phyloP scores from a whole-genome alignment of 495 filamentous ascomycete species.

The Penicillium macrosclerotiorum region DNA sequence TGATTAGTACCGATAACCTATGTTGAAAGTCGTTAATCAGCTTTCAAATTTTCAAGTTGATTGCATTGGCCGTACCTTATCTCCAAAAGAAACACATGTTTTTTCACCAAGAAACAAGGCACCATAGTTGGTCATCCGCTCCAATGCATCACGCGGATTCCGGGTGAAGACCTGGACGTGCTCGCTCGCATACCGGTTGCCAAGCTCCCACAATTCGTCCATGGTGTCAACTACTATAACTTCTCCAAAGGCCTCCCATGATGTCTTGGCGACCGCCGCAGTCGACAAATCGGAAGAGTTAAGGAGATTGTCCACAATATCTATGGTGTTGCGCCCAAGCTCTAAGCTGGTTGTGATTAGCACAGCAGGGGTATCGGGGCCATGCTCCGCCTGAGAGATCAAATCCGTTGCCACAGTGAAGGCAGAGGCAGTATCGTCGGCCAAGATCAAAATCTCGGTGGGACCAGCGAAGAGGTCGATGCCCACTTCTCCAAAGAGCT shows the following conservation, averaged over 20 bases:
- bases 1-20: conserved; percentile 56
- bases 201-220: conserved; percentile 49
- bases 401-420: conserved; percentile 51
- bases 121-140: conserved; percentile 52
- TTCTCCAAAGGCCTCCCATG: conserved; percentile 50
- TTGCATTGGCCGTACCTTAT: too few species aligned
- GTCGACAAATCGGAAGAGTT: conserved; percentile 42
- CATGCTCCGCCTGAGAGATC: conserved; percentile 53
- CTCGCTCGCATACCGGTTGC: conserved; percentile 50
- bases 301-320: conserved; percentile 38
- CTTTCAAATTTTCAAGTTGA: too few species aligned
- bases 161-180: conserved; percentile 54
- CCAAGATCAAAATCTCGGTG: conserved; percentile 53
- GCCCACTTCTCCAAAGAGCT: conserved; percentile 53
- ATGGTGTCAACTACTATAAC: conserved; percentile 41
- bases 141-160: conserved; percentile 45
- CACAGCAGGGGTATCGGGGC: conserved; percentile 49
- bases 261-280: conserved; percentile 37
- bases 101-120: conserved; percentile 54
- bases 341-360: conserved; percentile 46
- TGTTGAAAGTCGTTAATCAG: too few species aligned
- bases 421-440: conserved; percentile 49
- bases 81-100: conserved; percentile 53
- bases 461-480: conserved; percentile 54
- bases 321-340: conserved; percentile 39